Percentiles rank a stretch among this genome's conserved stretches.
Evolutionary conservation across 148 eudicot genomes (phyloP).

Genomic region (Talinum fruticosum): DNA sequence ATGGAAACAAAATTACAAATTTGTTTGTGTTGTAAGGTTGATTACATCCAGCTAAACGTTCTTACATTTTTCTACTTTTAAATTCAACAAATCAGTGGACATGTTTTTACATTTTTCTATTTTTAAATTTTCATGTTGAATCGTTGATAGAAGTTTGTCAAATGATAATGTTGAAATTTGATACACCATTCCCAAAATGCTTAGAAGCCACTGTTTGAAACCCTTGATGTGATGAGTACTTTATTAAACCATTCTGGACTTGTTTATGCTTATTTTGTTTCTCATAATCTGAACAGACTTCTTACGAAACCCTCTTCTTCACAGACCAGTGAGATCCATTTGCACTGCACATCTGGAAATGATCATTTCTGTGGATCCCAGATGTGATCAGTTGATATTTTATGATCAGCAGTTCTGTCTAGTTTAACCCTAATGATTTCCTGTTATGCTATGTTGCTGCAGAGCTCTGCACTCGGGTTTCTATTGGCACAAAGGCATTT

Average conservation of each 20-base stretch:
- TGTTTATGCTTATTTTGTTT: background rate
- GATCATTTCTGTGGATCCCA: background rate
- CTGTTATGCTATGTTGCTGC: conserved; percentile 9
- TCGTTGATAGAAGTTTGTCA: background rate
- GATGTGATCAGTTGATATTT: background rate
- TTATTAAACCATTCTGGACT: background rate
- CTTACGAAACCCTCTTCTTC: background rate
- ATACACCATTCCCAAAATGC: background rate
- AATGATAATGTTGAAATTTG: background rate
- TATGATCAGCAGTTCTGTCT: background rate
- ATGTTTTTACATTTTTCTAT: too few species aligned
- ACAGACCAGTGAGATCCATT: background rate
- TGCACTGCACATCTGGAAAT: background rate
- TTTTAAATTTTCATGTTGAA: too few species aligned
- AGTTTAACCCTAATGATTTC: background rate
- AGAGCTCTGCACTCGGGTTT: conserved; percentile 99
- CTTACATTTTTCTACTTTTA: too few species aligned
- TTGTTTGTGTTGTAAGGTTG: too few species aligned
- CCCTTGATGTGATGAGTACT: background rate
- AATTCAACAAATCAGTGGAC: too few species aligned
- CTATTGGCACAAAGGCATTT: conserved; percentile 94
- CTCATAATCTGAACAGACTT: background rate
- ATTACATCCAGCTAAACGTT: too few species aligned
- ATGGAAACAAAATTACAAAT: too few species aligned
- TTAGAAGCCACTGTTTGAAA: background rate